These are phyloP conservation scores for Andrographis paniculata DNA, from an alignment of 305 asterid species.

Conservation along the genomic window DNA sequence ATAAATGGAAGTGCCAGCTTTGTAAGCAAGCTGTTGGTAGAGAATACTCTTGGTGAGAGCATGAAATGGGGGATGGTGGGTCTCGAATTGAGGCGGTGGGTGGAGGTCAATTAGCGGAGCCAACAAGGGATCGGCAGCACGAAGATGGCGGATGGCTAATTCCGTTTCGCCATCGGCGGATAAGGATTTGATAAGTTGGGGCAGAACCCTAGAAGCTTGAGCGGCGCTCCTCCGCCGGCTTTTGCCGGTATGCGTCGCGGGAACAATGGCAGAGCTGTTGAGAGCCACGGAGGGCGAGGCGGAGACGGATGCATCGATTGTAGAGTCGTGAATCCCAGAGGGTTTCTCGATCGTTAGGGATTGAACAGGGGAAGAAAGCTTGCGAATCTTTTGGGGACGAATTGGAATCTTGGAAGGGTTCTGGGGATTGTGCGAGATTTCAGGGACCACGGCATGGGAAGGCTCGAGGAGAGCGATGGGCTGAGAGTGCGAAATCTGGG, in stretches of 20 bases:
- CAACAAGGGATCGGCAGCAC: conserved; percentile 55
- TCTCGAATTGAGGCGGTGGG: conserved; percentile 59
- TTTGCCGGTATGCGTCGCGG: conserved; percentile 22
- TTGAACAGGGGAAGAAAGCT: conserved; percentile 30
- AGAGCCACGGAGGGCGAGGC: conserved; percentile 24
- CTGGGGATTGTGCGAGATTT: conserved; percentile 34
- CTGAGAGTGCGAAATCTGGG: conserved; percentile 26
- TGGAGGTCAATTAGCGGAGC: conserved; percentile 47
- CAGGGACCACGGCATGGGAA: conserved; percentile 19
- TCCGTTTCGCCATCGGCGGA: conserved; percentile 61
- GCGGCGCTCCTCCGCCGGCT: conserved; percentile 49
- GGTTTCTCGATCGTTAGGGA: conserved; percentile 18
- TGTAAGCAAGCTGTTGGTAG: conserved; percentile 81
- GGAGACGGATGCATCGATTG: conserved; percentile 24
- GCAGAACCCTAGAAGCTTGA: conserved; percentile 40
- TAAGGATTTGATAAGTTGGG: conserved; percentile 61
- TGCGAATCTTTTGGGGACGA: conserved; percentile 83
- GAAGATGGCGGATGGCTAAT: conserved; percentile 59
- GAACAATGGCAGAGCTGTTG: conserved; percentile 16
- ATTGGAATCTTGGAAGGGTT: conserved; percentile 87
- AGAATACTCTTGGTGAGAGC: conserved; percentile 78
- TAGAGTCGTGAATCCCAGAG: conserved; percentile 11
- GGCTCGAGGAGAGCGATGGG: conserved; percentile 25
- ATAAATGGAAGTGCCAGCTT: conserved; percentile 80
- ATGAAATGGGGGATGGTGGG: conserved; percentile 56